A percentile compares a stretch with the other conserved stretches of the same genome.
These are phyloP conservation scores for Camillea tinctor DNA, from an alignment of 2,329 filamentous ascomycete species.

Conservation along the genomic window DNA sequence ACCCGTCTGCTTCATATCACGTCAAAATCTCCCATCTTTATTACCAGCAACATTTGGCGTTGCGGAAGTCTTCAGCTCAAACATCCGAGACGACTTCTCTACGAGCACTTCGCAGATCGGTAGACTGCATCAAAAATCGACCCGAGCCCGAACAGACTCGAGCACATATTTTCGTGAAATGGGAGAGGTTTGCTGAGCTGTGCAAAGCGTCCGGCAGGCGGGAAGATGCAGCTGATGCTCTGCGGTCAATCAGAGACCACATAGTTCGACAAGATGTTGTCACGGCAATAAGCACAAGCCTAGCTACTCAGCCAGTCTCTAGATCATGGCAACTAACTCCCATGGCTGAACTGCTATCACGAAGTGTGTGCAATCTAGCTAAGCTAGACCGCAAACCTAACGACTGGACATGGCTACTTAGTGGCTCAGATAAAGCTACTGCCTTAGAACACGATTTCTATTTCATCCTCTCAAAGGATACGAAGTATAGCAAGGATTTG, in stretches of 20 bases:
- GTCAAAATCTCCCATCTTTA: conserved; percentile 72
- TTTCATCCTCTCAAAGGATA: conserved; percentile 41
- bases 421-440: conserved; percentile 52
- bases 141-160: conserved; percentile 54
- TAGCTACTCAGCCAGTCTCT: conserved; percentile 49
- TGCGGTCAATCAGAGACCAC: conserved; percentile 60
- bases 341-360: conserved; percentile 52
- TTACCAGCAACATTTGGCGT: conserved; percentile 58
- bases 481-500: conserved; percentile 33
- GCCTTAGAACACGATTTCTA: conserved; percentile 61
- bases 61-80: conserved; percentile 45
- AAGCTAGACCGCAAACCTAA: conserved; percentile 57
- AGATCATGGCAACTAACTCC: conserved; percentile 53
- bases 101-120: conserved; percentile 60
- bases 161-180: conserved; percentile 60
- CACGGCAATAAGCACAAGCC: conserved; percentile 47
- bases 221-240: conserved; percentile 57
- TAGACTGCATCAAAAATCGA: conserved; percentile 59
- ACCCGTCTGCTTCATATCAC: conserved; percentile 45
- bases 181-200: conserved; percentile 65
- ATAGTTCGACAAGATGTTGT: conserved; percentile 60
- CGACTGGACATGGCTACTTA: conserved; percentile 55
- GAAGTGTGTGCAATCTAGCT: conserved; percentile 58
- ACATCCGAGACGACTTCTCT: conserved; percentile 45
- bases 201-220: conserved; percentile 52